Evolutionary conservation across 352 stramenopile species (phyloP).

Genomic region (Globisporangium nunn): DNA sequence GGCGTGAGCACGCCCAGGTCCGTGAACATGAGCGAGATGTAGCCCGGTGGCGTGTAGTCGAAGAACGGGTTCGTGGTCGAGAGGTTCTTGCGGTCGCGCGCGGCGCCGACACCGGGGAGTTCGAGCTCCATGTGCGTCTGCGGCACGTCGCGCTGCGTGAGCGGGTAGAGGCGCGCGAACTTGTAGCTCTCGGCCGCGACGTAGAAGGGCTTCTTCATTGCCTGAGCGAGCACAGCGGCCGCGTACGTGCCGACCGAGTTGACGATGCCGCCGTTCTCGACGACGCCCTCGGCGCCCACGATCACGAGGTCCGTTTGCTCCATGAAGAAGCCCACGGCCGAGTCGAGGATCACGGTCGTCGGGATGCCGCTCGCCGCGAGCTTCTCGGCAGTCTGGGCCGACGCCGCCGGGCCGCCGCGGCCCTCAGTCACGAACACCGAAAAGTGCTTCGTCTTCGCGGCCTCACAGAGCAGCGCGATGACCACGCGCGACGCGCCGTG

Average conservation of each 20-base stretch:
- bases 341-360: constrained; percentile 94
- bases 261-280: constrained; percentile 97
- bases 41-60: constrained; percentile 97
- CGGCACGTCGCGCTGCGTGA: constrained; percentile 94
- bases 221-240: constrained; percentile 91
- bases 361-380: constrained; percentile 88
- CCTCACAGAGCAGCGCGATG: constrained; percentile 85
- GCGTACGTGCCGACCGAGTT: constrained; percentile 98
- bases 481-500: constrained; percentile 92
- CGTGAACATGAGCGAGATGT: constrained; percentile 98
- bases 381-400: constrained; percentile 62
- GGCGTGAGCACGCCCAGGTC: constrained; percentile 97
- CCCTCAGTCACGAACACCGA: constrained; percentile 92
- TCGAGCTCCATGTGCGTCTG: constrained; percentile 52
- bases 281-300: constrained; percentile 93
- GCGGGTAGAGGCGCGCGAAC: constrained; percentile 96
- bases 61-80: constrained; percentile 87
- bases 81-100: constrained; percentile 40
- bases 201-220: constrained; percentile 96
- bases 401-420: constrained; percentile 86
- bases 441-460: constrained; percentile 91
- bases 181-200: constrained; percentile 98
- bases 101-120: constrained; percentile 13
- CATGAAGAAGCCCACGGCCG: constrained; percentile 94
- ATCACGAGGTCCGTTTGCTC: constrained; percentile 95